Evolutionary conservation across 2,329 filamentous ascomycete species (phyloP).

Genomic region (Akanthomyces uredinophilus): DNA sequence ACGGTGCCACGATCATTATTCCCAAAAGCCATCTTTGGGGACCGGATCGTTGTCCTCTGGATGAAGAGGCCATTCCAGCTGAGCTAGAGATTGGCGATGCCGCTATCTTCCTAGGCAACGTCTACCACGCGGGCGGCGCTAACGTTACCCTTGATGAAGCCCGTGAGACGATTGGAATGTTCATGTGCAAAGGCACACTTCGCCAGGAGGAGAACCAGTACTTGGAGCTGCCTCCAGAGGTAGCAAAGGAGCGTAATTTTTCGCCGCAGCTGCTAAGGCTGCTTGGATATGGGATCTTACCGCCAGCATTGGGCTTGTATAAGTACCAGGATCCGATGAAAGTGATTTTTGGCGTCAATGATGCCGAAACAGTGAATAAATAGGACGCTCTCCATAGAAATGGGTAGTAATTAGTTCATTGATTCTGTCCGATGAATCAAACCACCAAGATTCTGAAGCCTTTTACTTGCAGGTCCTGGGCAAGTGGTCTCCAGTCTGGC

Average conservation of each 20-base stretch:
- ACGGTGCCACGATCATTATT: conserved; percentile 38
- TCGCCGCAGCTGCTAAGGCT: conserved; percentile 28
- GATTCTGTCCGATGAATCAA: neutral
- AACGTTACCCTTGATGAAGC: conserved; percentile 29
- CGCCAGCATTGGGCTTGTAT: conserved; percentile 31
- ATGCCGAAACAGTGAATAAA: conserved; percentile 29
- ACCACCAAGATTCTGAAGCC: conserved; percentile 22
- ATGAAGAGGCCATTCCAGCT: conserved; percentile 34
- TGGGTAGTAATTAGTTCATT: neutral
- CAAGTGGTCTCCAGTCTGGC: conserved; percentile 25
- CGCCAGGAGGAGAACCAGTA: conserved; percentile 33
- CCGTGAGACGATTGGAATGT: conserved; percentile 29
- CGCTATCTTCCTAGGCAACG: conserved; percentile 33
- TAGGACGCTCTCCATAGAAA: neutral
- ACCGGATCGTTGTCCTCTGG: conserved; percentile 29
- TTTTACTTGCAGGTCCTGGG: conserved; percentile 19
- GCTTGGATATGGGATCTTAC: conserved; percentile 29
- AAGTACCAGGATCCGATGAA: conserved; percentile 34
- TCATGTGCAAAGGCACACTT: conserved; percentile 29
- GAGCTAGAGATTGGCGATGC: conserved; percentile 37
- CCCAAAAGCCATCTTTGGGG: conserved; percentile 38
- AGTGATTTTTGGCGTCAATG: conserved; percentile 31
- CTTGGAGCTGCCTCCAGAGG: conserved; percentile 25
- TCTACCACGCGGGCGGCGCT: conserved; percentile 36
- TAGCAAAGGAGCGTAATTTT: conserved; percentile 26